Base-by-base conservation (phyloP, 2,329 filamentous ascomycete species). In the Fusarium sp. region DNA sequence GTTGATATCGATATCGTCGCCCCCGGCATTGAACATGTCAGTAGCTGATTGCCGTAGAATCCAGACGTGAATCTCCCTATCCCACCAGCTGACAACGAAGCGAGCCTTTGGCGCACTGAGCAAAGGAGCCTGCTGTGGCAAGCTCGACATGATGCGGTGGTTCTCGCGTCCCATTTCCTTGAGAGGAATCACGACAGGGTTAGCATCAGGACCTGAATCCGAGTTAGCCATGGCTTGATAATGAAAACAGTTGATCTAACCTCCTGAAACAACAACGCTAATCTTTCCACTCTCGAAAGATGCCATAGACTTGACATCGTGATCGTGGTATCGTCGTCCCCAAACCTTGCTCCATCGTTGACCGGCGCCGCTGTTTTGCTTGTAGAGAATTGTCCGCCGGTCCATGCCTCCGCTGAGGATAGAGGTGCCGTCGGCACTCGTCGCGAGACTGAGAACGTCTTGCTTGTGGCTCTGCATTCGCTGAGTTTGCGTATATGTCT, bases 231-330 rank as follows among this genome's bases (percentile, higher is more conserved):
- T 39, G 29, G 10, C 19, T 17, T 23, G 7, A 23, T 13, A 19
- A 38, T 27, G 11, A 21, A 9, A 17, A 21, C 8, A 9, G 11
- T n/a, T 49, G 7, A n/a, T 56, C 82, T 76, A 80, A 91, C 93
- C 95, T 84, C 95, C 95, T 62, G 94, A 96, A 14, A 96, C 91
- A 10, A 97, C 82, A 51, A 98, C 87, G 70, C 92, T 98, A 71
- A 97, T 85, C 45, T 87, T 87, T 46, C 85, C 88, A 48, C 89
- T 89, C 75, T 99, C 95, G 64, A 94, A 98, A 0, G 91, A 88
- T 31, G 93, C 91, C 86, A 98, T 91, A 1, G 92, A 86, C 79
- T 98, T 98, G 70, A 98, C 93, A 78, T 99, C 95, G 75, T 98
- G 93, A 41, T 89, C 87, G 72, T 99, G 95, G 72, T 94, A 93